These are phyloP conservation scores for Nitzschia sp. DNA, from an alignment of 108 stramenopile genomes.

Conservation along the genomic window DNA sequence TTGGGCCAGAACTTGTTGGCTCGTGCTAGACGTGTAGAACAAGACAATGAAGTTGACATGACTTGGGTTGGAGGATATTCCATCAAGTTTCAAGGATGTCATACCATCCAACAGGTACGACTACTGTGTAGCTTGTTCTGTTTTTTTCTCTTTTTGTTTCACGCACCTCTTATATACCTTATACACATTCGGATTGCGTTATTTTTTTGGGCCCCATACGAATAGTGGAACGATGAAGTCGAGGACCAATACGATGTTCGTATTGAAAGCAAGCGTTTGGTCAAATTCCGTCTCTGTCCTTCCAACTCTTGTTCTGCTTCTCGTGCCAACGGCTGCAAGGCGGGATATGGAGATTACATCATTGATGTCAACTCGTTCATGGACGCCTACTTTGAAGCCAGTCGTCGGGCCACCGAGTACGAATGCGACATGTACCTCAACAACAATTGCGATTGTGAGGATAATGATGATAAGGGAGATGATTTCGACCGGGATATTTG, in stretches of 20 bases:
- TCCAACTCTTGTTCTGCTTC: slow-evolving; percentile 46
- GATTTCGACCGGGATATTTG: slow-evolving; percentile 48
- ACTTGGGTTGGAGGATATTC: slow-evolving; percentile 67
- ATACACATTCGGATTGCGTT: not conserved
- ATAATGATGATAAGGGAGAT: slow-evolving; percentile 42
- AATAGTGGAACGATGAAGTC: slow-evolving; percentile 66
- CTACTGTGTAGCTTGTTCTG: not conserved
- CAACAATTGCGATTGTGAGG: slow-evolving; percentile 46
- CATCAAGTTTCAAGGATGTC: slow-evolving; percentile 82
- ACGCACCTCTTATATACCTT: not conserved
- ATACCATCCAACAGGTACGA: slow-evolving; percentile 57
- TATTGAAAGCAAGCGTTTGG: slow-evolving; percentile 66
- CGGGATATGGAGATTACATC: slow-evolving; percentile 80
- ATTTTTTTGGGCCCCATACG: not conserved
- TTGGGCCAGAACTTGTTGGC: slow-evolving; percentile 53
- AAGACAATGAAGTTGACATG: slow-evolving; percentile 25
- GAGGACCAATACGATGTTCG: slow-evolving; percentile 62
- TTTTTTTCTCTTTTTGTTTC: not conserved
- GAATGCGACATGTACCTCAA: slow-evolving; percentile 48
- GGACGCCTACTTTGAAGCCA: slow-evolving; percentile 53
- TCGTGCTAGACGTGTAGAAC: slow-evolving; percentile 58
- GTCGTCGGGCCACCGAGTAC: slow-evolving; percentile 48
- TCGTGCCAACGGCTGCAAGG: slow-evolving; percentile 60
- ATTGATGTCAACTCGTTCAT: slow-evolving; percentile 78
- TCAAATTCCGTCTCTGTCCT: slow-evolving; percentile 83